Percentiles rank a stretch among this genome's conserved stretches.
Evolutionary conservation across 495 filamentous ascomycete genomes (phyloP).

Genomic region (Monascus purpureus): DNA sequence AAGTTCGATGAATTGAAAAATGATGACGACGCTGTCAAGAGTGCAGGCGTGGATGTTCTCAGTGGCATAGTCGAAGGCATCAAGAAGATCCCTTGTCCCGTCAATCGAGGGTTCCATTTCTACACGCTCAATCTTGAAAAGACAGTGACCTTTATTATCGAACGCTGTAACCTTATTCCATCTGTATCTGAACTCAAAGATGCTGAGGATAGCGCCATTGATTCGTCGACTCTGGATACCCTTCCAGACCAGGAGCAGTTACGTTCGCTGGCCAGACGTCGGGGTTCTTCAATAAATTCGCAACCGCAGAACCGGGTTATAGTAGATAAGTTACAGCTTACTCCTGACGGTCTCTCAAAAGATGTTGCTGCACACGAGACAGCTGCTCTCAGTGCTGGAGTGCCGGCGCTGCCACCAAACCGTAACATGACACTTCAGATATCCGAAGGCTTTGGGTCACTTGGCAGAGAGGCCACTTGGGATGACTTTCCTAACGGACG

Average conservation of each 20-base stretch:
- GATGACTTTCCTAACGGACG: slow-evolving; percentile 97
- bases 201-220: slow-evolving; percentile 24
- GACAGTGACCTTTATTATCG: slow-evolving; percentile 82
- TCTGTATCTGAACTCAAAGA: slow-evolving; percentile 28
- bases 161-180: slow-evolving; percentile 72
- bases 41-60: slow-evolving; percentile 38
- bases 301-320: slow-evolving; percentile 73
- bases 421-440: slow-evolving; percentile 78
- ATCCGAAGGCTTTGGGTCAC: slow-evolving; percentile 78
- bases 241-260: slow-evolving; percentile 23
- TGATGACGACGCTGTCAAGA: slow-evolving; percentile 82
- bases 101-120: slow-evolving; percentile 80
- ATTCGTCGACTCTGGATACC: slow-evolving; percentile 7
- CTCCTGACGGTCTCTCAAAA: slow-evolving; percentile 18
- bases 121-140: slow-evolving; percentile 97
- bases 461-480: slow-evolving; percentile 94
- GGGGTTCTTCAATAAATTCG: slow-evolving; percentile 38
- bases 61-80: slow-evolving; percentile 37
- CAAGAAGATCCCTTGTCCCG: slow-evolving; percentile 42
- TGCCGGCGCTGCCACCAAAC: slow-evolving; percentile 28
- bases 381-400: slow-evolving; percentile 26
- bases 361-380: slow-evolving; percentile 41
- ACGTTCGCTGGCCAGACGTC: slow-evolving; percentile 20
- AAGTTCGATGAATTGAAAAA: slow-evolving; percentile 67
- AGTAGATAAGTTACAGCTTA: slow-evolving; percentile 37